A percentile compares a stretch with the other conserved stretches of the same genome.
Conservation (phyloP, 1,284 basidiomycete genomes). For the Papiliotrema laurentii region DNA sequence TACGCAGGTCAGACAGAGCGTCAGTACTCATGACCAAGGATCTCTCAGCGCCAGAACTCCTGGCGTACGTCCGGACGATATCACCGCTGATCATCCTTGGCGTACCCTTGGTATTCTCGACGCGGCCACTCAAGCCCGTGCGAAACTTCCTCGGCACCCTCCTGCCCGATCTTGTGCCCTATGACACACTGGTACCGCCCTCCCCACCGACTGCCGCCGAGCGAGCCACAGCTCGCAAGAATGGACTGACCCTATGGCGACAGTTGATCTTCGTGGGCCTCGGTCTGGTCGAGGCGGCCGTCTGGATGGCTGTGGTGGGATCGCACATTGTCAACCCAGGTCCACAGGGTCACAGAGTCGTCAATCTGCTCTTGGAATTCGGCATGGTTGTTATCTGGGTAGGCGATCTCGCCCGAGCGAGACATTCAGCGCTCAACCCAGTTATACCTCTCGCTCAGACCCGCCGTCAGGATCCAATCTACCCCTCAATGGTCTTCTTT, state of each 20-base stretch:
- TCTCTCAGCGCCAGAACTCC: constrained; percentile 17
- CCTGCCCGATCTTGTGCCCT: constrained; percentile 30
- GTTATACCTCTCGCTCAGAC: constrained; percentile 27
- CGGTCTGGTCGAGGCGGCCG: constrained; percentile 20
- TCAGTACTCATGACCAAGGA: constrained; percentile 12
- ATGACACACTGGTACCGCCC: constrained; percentile 23
- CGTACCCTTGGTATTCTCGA: constrained; percentile 18
- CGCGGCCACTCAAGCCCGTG: constrained; percentile 21
- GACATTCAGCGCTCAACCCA: constrained; percentile 9
- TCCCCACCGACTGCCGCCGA: constrained; percentile 12
- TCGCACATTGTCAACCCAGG: constrained; percentile 13
- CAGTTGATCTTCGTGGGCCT: constrained; percentile 24
- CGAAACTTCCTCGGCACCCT: constrained; percentile 9
- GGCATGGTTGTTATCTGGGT: constrained; percentile 43
- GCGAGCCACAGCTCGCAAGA: constrained; percentile 6
- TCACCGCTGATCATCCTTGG: constrained; percentile 26
- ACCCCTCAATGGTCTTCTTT: constrained; percentile 38
- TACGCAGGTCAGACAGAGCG: too few relatives aligned
- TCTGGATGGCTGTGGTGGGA: constrained; percentile 35
- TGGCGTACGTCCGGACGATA: constrained; percentile 28
- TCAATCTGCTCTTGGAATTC: constrained; percentile 20
- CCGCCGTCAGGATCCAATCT: constrained; percentile 28
- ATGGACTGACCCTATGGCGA: constrained; percentile 22
- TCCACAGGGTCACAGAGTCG: constrained; percentile 8
- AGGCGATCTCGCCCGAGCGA: neutral